These are phyloP conservation scores for Ciborinia camelliae DNA, from an alignment of 2,329 filamentous ascomycete species.

Conservation along the genomic window DNA sequence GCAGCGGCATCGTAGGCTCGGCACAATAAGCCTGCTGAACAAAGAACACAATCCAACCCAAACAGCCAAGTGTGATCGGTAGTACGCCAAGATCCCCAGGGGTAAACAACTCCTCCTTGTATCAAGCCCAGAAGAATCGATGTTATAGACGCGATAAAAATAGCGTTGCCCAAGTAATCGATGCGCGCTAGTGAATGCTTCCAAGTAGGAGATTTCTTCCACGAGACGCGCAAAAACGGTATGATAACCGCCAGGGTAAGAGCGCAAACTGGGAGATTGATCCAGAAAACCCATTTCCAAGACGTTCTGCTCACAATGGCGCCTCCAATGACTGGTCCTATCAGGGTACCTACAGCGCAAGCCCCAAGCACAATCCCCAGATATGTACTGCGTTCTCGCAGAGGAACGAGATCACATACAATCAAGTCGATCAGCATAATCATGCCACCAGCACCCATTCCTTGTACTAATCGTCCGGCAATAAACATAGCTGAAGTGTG, in stretches of 20 bases:
- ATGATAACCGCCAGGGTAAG: conserved; percentile 12
- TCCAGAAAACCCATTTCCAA: conserved; percentile 49
- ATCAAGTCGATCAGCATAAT: conserved; percentile 46
- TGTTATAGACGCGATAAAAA: conserved; percentile 42
- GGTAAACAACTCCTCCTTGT: conserved; percentile 6
- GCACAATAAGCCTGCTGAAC: background rate
- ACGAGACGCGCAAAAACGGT: conserved; percentile 15
- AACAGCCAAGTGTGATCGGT: conserved; percentile 37
- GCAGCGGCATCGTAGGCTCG: background rate
- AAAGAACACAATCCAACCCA: conserved; percentile 28
- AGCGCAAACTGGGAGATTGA: conserved; percentile 42
- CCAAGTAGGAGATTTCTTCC: conserved; percentile 14
- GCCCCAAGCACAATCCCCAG: background rate
- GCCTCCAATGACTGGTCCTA: background rate
- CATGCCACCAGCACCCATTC: conserved; percentile 47
- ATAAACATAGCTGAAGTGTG: conserved; percentile 19
- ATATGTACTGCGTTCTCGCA: conserved; percentile 44
- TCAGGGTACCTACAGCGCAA: background rate
- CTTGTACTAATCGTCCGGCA: conserved; percentile 31
- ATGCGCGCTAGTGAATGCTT: conserved; percentile 41
- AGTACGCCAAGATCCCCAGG: conserved; percentile 23
- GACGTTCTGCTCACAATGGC: conserved; percentile 29
- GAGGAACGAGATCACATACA: conserved; percentile 48
- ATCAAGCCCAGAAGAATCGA: conserved; percentile 42
- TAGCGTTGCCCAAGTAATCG: conserved; percentile 44